These are phyloP conservation scores for Daldinia caldariorum DNA, from an alignment of 495 filamentous ascomycete genomes.

Conservation along the genomic window DNA sequence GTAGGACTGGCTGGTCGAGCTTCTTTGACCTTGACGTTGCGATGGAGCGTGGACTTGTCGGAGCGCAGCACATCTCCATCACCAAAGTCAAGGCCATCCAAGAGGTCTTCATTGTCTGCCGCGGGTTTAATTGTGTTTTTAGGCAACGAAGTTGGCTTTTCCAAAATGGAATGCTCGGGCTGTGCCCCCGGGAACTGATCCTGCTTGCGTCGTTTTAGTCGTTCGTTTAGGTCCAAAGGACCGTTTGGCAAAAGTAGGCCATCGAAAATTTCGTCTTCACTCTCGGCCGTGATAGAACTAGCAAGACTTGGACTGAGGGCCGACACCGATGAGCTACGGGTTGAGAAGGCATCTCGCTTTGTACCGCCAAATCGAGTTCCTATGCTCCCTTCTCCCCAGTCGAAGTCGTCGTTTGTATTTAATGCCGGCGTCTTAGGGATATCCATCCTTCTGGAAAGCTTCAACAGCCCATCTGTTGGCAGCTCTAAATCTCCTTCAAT, in stretches of 20 bases:
- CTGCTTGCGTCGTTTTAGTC: constrained; percentile 74
- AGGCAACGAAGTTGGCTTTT: constrained; percentile 42
- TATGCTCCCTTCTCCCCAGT: constrained; percentile 93
- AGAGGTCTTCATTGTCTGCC: constrained; percentile 79
- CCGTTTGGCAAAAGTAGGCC: constrained; percentile 85
- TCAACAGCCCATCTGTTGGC: constrained; percentile 67
- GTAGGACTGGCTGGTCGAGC: constrained; percentile 70
- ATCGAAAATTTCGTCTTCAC: constrained; percentile 89
- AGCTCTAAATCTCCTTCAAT: constrained; percentile 84
- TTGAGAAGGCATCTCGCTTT: constrained; percentile 75
- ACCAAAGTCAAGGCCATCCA: constrained; percentile 87
- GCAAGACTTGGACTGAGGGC: constrained; percentile 90
- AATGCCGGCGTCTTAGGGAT: constrained; percentile 65
- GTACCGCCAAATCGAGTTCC: constrained; percentile 90
- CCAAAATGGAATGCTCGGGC: constrained; percentile 25
- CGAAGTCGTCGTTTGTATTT: constrained; percentile 76
- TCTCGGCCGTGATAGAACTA: constrained; percentile 90
- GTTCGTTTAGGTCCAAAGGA: constrained; percentile 79
- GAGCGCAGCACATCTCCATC: constrained; percentile 82
- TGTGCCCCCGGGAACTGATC: constrained; percentile 58
- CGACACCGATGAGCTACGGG: constrained; percentile 85
- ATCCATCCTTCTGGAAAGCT: constrained; percentile 67
- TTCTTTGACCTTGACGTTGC: constrained; percentile 88
- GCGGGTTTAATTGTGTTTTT: constrained; percentile 37
- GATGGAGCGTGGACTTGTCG: constrained; percentile 84